A percentile compares a stretch with the other conserved stretches of the same genome.
These are phyloP conservation scores for Debaryomyces hansenii DNA, from an alignment of 805 yeast species.

Conservation along the genomic window DNA sequence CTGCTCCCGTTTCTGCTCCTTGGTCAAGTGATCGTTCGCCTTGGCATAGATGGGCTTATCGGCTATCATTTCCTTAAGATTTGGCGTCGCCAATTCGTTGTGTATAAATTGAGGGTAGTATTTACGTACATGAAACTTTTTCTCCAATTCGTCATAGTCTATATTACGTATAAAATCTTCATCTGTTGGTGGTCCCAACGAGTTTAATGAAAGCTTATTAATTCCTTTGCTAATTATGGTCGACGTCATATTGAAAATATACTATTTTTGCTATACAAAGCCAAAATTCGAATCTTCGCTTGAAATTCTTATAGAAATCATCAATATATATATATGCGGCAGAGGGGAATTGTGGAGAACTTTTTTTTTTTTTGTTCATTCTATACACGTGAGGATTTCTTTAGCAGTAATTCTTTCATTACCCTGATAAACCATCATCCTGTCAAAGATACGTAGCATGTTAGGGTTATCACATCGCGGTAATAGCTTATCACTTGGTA, in stretches of 20 bases:
- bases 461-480: conserved; percentile 13
- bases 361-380: not conserved
- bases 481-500: conserved; percentile 3
- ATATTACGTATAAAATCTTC: conserved; percentile 22
- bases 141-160: conserved; percentile 38
- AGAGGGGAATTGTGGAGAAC: not conserved
- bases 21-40: conserved; percentile 32
- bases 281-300: not conserved
- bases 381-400: conserved; percentile 6
- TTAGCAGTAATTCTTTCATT: conserved; percentile 13
- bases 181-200: conserved; percentile 2
- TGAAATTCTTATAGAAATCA: not conserved
- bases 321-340: not conserved
- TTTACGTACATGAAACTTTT: conserved; percentile 32
- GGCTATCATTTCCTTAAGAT: conserved; percentile 28
- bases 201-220: conserved; percentile 5
- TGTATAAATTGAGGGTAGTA: conserved; percentile 41
- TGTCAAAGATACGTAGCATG: conserved; percentile 34
- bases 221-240: conserved; percentile 12
- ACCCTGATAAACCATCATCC: conserved; percentile 44
- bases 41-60: conserved; percentile 42
- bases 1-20: conserved; percentile 1
- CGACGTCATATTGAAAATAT: conserved; percentile 7
- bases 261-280: not conserved
- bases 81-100: conserved; percentile 37